Evolutionary conservation across 805 yeast species (phyloP).

Genomic region (Spathaspora sp.): DNA sequence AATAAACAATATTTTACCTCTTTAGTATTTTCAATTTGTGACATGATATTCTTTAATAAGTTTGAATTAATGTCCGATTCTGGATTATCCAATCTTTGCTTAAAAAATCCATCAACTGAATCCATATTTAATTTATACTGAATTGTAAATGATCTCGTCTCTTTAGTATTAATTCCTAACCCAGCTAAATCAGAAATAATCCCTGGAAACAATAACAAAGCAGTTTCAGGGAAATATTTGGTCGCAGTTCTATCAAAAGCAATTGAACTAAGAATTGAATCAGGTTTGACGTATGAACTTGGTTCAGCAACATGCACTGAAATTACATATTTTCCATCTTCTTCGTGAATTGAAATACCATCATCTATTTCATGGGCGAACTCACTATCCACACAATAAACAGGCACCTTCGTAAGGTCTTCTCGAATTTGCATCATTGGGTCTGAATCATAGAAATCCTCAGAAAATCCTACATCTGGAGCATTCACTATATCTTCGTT

Average conservation of each 20-base stretch:
- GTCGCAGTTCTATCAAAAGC: conserved; percentile 66
- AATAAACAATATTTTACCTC: conserved; percentile 22
- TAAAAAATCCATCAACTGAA: conserved; percentile 17
- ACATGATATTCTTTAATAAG: conserved; percentile 9
- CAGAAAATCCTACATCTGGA: neutral
- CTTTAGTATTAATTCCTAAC: conserved; percentile 39
- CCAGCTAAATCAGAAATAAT: conserved; percentile 49
- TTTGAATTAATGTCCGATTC: conserved; percentile 4
- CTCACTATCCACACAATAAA: conserved; percentile 80
- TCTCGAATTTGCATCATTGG: conserved; percentile 29
- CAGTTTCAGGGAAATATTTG: conserved; percentile 65
- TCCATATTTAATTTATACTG: conserved; percentile 22
- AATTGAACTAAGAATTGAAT: conserved; percentile 41
- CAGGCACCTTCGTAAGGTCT: conserved; percentile 44
- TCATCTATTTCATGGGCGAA: conserved; percentile 91
- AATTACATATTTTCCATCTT: conserved; percentile 34
- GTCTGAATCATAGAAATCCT: conserved; percentile 26
- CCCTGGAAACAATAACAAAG: conserved; percentile 68
- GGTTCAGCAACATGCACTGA: conserved; percentile 88
- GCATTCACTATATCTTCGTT: neutral
- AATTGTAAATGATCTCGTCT: conserved; percentile 43
- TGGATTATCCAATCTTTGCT: conserved; percentile 4
- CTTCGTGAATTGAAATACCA: conserved; percentile 64
- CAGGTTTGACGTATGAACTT: conserved; percentile 52
- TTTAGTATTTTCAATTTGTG: conserved; percentile 14